Conservation (phyloP, 2,329 filamentous ascomycete species). For the Fusarium papillatum region DNA sequence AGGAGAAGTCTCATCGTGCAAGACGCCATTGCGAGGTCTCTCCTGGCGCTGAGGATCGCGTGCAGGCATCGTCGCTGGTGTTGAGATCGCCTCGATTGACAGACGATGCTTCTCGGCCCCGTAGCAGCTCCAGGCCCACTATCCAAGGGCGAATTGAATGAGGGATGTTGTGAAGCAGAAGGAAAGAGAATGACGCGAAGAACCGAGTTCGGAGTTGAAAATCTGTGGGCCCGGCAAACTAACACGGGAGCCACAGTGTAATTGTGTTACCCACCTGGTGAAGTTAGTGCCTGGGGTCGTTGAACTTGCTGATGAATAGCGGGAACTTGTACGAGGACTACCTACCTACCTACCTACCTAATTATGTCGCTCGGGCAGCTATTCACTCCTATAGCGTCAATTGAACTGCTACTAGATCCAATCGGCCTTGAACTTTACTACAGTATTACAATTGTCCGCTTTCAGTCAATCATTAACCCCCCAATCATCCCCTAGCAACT, state of each 20-base stretch:
- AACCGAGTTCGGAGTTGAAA: constrained; percentile 1
- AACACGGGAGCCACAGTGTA: background rate
- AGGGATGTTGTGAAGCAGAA: constrained; percentile 14
- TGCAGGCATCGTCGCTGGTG: constrained; percentile 15
- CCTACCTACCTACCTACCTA: background rate
- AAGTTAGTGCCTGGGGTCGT: background rate
- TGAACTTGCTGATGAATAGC: background rate
- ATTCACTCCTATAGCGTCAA: background rate
- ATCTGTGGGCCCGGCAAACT: background rate
- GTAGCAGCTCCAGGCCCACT: constrained; percentile 19
- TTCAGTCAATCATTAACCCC: background rate
- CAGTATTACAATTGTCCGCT: background rate
- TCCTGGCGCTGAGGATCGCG: constrained; percentile 19
- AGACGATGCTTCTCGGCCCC: constrained; percentile 3
- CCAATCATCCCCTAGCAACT: background rate
- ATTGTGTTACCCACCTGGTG: background rate
- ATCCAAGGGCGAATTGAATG: constrained; percentile 8
- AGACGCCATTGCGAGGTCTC: constrained; percentile 19
- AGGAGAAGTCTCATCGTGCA: constrained; percentile 34
- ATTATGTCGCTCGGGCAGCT: background rate
- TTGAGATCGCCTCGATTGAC: background rate
- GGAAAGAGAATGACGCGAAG: constrained; percentile 7
- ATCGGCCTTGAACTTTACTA: background rate
- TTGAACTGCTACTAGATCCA: background rate
- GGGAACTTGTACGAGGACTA: background rate